Evolutionary conservation across 1,139 yeast genomes (phyloP).

Genomic region (Kodamaea ohmeri): DNA sequence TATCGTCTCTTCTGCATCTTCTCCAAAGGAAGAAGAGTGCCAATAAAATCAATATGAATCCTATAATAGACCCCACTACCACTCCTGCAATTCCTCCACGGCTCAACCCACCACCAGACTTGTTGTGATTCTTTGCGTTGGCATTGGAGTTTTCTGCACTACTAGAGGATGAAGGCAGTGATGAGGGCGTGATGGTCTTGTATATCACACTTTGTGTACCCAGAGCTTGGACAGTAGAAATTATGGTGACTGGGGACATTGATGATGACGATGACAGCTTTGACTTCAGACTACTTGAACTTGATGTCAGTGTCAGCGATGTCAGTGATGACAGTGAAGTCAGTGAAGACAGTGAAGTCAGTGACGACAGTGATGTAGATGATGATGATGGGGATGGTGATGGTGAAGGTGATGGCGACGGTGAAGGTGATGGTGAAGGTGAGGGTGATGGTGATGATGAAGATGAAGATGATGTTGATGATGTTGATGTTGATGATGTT

Average conservation of each 20-base stretch:
- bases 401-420: slow-evolving; percentile 8
- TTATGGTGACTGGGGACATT: slow-evolving; percentile 11
- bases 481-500: slow-evolving; percentile 3
- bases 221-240: slow-evolving; percentile 14
- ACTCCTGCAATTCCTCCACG: slow-evolving; percentile 76
- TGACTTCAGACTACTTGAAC: too few species aligned
- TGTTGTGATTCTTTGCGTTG: slow-evolving; percentile 13
- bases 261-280: slow-evolving; percentile 6
- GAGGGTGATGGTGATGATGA: slow-evolving; percentile 1
- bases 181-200: slow-evolving; percentile 17
- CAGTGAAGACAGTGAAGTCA: slow-evolving; percentile 8
- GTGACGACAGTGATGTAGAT: slow-evolving; percentile 13
- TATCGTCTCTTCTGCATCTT: slow-evolving; percentile 31
- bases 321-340: slow-evolving; percentile 6
- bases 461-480: slow-evolving; percentile 3
- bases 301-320: too few species aligned
- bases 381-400: slow-evolving; percentile 4
- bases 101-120: slow-evolving; percentile 28
- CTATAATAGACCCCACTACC: slow-evolving; percentile 61
- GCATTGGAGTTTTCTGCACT: slow-evolving; percentile 7
- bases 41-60: slow-evolving; percentile 30
- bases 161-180: slow-evolving; percentile 12
- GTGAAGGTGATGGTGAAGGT: slow-evolving; percentile 11
- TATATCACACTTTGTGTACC: slow-evolving; percentile 14
- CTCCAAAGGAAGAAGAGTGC: slow-evolving; percentile 40